Conservation (phyloP, 192 early-diverging fungal species). For the Mortierella claussenii region DNA sequence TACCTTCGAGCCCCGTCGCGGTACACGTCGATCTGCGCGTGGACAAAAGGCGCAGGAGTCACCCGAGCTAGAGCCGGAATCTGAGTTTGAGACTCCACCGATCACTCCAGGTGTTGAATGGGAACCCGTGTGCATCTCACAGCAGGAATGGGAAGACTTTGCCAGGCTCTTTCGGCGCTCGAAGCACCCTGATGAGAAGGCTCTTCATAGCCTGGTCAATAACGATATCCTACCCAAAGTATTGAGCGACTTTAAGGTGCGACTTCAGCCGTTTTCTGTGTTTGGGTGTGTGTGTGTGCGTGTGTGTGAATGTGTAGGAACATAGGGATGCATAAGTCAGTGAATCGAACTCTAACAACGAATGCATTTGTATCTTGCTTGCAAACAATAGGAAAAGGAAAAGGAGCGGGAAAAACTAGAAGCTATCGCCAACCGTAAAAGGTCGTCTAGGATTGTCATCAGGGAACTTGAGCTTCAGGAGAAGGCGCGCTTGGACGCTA, state of each 20-base stretch:
- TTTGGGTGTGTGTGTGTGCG: no score
- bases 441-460: constrained; percentile 71
- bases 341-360: background rate
- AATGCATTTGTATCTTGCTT: background rate
- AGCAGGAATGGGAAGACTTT: constrained; percentile 72
- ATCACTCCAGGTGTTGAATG: constrained; percentile 61
- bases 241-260: constrained; percentile 57
- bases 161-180: constrained; percentile 66
- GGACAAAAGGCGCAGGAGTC: constrained; percentile 23
- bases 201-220: constrained; percentile 63
- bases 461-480: constrained; percentile 68
- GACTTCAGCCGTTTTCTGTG: no score
- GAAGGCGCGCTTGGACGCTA: constrained; percentile 39
- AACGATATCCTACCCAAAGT: constrained; percentile 70
- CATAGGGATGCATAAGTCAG: background rate
- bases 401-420: constrained; percentile 64
- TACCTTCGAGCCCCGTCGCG: constrained; percentile 16
- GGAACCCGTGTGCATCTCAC: constrained; percentile 65
- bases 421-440: constrained; percentile 67
- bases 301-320: no score
- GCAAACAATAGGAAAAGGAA: constrained; percentile 58
- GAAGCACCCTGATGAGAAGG: constrained; percentile 65
- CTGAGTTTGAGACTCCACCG: constrained; percentile 43
- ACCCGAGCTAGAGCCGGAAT: constrained; percentile 26
- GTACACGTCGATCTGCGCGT: constrained; percentile 31